Percentiles rank a stretch among this genome's conserved stretches.
Conservation (phyloP, 1,139 yeast genomes). For the Pichia kudriavzevii region DNA sequence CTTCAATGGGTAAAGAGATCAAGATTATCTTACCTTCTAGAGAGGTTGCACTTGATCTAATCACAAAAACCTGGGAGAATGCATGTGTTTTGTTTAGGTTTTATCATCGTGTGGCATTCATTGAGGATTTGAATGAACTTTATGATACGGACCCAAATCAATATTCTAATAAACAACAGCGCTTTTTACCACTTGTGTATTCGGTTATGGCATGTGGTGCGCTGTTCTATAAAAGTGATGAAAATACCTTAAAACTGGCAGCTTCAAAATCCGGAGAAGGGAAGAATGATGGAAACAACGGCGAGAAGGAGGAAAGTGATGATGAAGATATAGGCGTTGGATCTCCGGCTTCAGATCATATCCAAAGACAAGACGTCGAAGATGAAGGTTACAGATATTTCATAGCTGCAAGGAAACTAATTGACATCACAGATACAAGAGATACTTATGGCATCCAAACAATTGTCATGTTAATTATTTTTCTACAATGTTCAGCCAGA, state of each 20-base stretch:
- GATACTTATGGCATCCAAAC: conserved; percentile 69
- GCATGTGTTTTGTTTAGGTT: conserved; percentile 81
- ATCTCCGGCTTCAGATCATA: conserved; percentile 18
- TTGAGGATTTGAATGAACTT: conserved; percentile 48
- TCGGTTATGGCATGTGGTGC: conserved; percentile 69
- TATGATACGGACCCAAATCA: conserved; percentile 62
- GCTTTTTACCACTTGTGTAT: conserved; percentile 72
- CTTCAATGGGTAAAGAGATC: conserved; percentile 41
- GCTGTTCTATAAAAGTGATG: conserved; percentile 47
- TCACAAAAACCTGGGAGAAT: conserved; percentile 74
- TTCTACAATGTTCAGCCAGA: conserved; percentile 84
- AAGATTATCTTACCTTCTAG: conserved; percentile 70
- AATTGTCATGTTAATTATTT: conserved; percentile 62
- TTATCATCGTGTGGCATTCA: conserved; percentile 75
- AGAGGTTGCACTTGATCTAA: conserved; percentile 60
- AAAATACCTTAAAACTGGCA: conserved; percentile 23
- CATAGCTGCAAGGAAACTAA: conserved; percentile 69
- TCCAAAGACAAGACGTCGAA: conserved; percentile 39
- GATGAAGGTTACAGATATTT: conserved; percentile 82
- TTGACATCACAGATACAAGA: conserved; percentile 59
- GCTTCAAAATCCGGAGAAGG: conserved; percentile 11
- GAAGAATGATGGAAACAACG: conserved; percentile 1
- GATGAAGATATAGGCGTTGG: not conserved
- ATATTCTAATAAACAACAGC: conserved; percentile 67
- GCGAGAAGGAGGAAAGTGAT: conserved; percentile 6